A percentile compares a stretch with the other conserved stretches of the same genome.
phyloP scores from a whole-genome alignment of 345 rosid species.

The Durio zibethinus region DNA sequence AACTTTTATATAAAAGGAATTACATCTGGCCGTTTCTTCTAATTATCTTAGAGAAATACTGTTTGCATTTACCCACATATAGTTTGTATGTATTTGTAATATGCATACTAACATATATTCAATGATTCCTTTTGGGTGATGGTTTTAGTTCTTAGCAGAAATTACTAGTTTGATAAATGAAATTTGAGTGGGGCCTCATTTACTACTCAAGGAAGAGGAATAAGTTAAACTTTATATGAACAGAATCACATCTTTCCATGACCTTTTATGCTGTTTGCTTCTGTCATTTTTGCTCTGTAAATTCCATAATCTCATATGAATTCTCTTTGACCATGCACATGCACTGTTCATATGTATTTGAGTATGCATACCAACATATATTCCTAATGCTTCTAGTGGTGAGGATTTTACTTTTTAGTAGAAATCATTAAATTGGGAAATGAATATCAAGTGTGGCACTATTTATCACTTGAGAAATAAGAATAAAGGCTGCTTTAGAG shows the following conservation, averaged over 20 bases:
- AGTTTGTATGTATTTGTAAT: background rate
- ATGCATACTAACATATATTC: background rate
- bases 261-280: background rate
- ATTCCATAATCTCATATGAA: background rate
- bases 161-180: background rate
- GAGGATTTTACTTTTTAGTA: slow-evolving; percentile 7
- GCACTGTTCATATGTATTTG: background rate
- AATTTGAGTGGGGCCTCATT: background rate
- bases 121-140: background rate
- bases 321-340: background rate
- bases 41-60: background rate
- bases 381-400: background rate
- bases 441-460: background rate
- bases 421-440: background rate
- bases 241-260: background rate
- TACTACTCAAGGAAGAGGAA: background rate
- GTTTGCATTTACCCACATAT: background rate
- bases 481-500: background rate
- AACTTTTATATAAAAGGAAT: background rate
- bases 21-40: background rate
- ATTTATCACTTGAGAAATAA: background rate
- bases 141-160: background rate
- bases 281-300: background rate
- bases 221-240: background rate
- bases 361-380: background rate